Evolutionary conservation across 1,284 basidiomycete genomes (phyloP), one percentile per base, ranked within the genome.

Genomic region (Polyporus tsugae): DNA sequence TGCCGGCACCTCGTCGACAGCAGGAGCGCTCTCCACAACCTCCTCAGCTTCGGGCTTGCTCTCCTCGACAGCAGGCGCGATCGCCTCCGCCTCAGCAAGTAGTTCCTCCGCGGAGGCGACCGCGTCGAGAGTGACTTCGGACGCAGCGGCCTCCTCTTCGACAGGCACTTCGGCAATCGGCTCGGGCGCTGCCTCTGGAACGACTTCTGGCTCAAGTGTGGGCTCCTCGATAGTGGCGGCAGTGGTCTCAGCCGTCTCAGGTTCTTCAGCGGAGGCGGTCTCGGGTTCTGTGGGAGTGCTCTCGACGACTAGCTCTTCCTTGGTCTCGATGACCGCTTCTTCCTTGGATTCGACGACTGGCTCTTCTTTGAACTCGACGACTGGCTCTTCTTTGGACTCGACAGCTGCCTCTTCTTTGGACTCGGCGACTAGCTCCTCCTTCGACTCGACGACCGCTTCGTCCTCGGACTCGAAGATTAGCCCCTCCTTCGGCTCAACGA

Each of bases 91-190:
- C 0, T 61, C 36, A 15, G 55, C 53, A 44, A 58, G 41, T 25
- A 67, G 59, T 19, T 67, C 61, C 1, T 62, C 52, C 17, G 52
- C 15, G n/a, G 60, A 36, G 29, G 36, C 63, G n/a, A n/a, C 70
- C 19, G 61, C 22, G 6, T 36, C 42, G 36, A 36, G 25, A n/a
- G 13, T 11, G 6, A 42, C 57, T 17, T 49, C 63, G 19, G 60
- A 44, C 6, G 33, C 66, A 39, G 42, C 19, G 19, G 22, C 9
- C 19, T 41, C 57, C 33, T 55, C 67, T 11, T 15, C 42, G 19
- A 49, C 33, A 55, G 19, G 10, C 39, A 9, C 42, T 22, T 29
- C 39, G 15, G 38, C 9, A 6, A 38, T 38, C 7, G 35, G n/a
- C 44, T 63, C 66, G 15, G 44, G 52, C 11, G 38, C 62, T 11